phyloP scores from a whole-genome alignment of 805 yeast genomes.

The Barnettozyma populi region DNA sequence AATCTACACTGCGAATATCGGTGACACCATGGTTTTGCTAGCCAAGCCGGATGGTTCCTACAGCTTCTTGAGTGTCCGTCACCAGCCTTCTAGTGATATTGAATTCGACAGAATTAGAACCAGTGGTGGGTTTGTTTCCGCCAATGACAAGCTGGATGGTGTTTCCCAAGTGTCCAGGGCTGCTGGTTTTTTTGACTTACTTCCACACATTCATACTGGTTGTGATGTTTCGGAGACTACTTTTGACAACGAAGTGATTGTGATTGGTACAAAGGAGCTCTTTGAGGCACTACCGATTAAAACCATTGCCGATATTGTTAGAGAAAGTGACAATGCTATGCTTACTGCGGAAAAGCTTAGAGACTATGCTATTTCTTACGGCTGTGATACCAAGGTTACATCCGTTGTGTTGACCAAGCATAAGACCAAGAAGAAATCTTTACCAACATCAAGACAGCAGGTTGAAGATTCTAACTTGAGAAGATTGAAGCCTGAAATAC shows the following conservation, averaged over 20 bases:
- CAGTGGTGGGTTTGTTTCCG: conserved; percentile 86
- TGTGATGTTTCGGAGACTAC: conserved; percentile 68
- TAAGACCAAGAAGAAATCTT: conserved; percentile 35
- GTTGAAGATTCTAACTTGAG: conserved; percentile 76
- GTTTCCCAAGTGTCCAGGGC: conserved; percentile 81
- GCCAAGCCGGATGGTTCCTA: conserved; percentile 80
- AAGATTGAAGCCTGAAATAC: conserved; percentile 81
- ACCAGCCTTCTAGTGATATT: conserved; percentile 72
- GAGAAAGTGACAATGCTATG: conserved; percentile 80
- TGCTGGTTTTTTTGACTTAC: conserved; percentile 79
- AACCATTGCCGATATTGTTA: conserved; percentile 83
- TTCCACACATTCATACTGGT: conserved; percentile 85
- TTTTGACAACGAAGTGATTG: conserved; percentile 75
- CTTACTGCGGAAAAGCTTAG: conserved; percentile 88
- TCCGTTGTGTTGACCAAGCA: conserved; percentile 75
- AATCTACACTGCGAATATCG: conserved; percentile 80
- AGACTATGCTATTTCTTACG: conserved; percentile 92
- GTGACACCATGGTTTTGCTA: conserved; percentile 81
- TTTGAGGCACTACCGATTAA: conserved; percentile 85
- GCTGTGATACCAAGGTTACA: conserved; percentile 71
- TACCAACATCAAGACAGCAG: conserved; percentile 39
- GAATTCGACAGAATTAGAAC: conserved; percentile 86
- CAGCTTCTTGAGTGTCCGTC: conserved; percentile 64
- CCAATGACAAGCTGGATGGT: conserved; percentile 82
- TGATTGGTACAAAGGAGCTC: conserved; percentile 74